phyloP scores from a whole-genome alignment of 2,329 filamentous ascomycete species.

The Paraconiothyrium brasiliense region DNA sequence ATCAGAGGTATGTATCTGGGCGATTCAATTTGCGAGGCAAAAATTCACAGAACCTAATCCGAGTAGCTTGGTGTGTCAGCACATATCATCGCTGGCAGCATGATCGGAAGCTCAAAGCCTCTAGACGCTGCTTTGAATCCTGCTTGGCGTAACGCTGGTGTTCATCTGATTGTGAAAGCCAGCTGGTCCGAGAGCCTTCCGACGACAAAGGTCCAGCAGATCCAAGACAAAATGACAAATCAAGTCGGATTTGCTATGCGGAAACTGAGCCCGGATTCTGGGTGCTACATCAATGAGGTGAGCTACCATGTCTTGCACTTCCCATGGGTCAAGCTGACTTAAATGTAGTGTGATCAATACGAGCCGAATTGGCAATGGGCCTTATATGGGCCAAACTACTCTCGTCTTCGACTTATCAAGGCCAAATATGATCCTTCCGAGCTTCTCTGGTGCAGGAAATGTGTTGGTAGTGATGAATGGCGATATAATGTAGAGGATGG shows the following conservation, averaged over 20 bases:
- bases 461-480: constrained; percentile 29
- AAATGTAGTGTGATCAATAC: constrained; percentile 14
- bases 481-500: constrained; percentile 4
- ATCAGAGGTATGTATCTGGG: background rate
- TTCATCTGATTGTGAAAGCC: constrained; percentile 20
- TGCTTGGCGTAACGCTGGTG: constrained; percentile 23
- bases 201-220: background rate
- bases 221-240: background rate
- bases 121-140: constrained; percentile 20
- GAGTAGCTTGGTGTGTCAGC: background rate
- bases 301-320: background rate
- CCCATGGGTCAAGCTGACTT: background rate
- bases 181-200: constrained; percentile 7
- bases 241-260: constrained; percentile 17
- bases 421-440: constrained; percentile 23
- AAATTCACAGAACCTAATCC: background rate
- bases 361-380: constrained; percentile 28
- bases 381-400: constrained; percentile 26
- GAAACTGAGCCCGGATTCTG: constrained; percentile 23
- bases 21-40: background rate
- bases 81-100: constrained; percentile 23
- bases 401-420: constrained; percentile 21
- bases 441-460: constrained; percentile 24
- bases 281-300: constrained; percentile 29
- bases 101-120: constrained; percentile 22